phyloP scores from a whole-genome alignment of 345 rosid genomes.

The Populus pruinosa region DNA sequence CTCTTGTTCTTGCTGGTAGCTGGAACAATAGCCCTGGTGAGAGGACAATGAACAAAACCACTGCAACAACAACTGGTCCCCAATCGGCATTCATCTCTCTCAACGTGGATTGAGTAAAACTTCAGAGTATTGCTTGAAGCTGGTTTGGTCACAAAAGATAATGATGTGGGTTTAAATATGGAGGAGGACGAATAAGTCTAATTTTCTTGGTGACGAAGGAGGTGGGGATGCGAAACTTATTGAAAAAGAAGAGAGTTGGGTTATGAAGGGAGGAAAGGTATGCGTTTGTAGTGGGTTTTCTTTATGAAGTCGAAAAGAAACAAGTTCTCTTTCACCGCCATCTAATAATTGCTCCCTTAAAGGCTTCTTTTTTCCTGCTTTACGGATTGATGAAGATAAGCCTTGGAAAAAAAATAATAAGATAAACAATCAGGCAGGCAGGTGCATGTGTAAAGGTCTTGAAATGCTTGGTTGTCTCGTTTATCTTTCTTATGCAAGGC shows the following conservation, averaged over 20 bases:
- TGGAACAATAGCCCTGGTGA: slow-evolving; percentile 92
- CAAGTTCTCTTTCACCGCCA: slow-evolving; percentile 16
- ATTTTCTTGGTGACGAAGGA: slow-evolving; percentile 55
- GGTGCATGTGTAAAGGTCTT: slow-evolving; percentile 18
- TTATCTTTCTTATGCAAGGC: background rate
- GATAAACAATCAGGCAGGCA: slow-evolving; percentile 2
- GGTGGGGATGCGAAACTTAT: slow-evolving; percentile 50
- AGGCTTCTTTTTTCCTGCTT: slow-evolving; percentile 25
- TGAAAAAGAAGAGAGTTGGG: slow-evolving; percentile 25
- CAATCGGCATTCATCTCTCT: slow-evolving; percentile 67
- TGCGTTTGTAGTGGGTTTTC: slow-evolving; percentile 41
- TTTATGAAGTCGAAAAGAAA: slow-evolving; percentile 35
- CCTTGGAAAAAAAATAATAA: slow-evolving; percentile 23
- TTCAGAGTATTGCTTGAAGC: slow-evolving; percentile 2
- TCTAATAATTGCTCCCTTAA: slow-evolving; percentile 25
- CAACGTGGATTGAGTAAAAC: background rate
- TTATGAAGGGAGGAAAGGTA: slow-evolving; percentile 45
- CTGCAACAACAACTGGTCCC: slow-evolving; percentile 78
- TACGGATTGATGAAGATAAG: slow-evolving; percentile 13
- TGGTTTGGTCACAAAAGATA: background rate
- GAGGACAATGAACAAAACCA: slow-evolving; percentile 64
- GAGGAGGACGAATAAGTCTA: slow-evolving; percentile 15
- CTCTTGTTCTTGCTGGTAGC: slow-evolving; percentile 67
- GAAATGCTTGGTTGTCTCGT: slow-evolving; percentile 13
- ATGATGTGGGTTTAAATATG: slow-evolving; percentile 16